Base-by-base conservation (phyloP, 2,329 filamentous ascomycete genomes). In the Hymenoscyphus albidus region DNA sequence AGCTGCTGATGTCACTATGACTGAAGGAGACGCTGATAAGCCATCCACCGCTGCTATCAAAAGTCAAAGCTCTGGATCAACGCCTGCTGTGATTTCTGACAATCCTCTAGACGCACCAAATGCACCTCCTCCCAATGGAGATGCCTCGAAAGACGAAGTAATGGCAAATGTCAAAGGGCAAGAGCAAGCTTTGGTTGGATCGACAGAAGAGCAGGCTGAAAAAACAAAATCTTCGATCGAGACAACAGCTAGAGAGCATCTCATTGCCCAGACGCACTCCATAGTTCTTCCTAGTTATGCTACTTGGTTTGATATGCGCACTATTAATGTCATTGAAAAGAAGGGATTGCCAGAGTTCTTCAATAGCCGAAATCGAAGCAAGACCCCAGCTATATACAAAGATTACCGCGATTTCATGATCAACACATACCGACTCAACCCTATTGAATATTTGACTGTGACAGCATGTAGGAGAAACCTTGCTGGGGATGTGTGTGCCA, bases 391-490 rank as follows among this genome's bases (percentile, higher is more conserved):
- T 59, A 92, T 98, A 27, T 99, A 99, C 82, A 98, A 98, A 79
- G 95, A 99, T 76, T 99, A 99, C 78, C 89, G 95, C 71, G 95
- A 99, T 76, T 99, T 99, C 76, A 99, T 99, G 95, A 93, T 99
- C 80, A 99, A 99, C 80, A 98, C 95, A 14, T 99, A 99, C 79
- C 89, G 95, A 44, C 81, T 99, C 64, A 99, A 98, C 76, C 95
- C 95, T 5, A 85, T 93, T 62, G 95, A 99, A 77, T 99, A 99
- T 75, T 83, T 99, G 63, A 99, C 95, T 5, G 94, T 99, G 62
- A 99, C 95, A 12, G 95, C 95, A 60, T 99, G 95, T 76, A 86
- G 95, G 69, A 87, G 95, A 70, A 99, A 99, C 77, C 80, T 99
- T 74, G 95, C 95, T 27, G 95, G 95, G 69, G 95, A 99, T 78